These are phyloP conservation scores for Phytophthora pisi DNA, from an alignment of 352 stramenopile genomes.

Conservation along the genomic window DNA sequence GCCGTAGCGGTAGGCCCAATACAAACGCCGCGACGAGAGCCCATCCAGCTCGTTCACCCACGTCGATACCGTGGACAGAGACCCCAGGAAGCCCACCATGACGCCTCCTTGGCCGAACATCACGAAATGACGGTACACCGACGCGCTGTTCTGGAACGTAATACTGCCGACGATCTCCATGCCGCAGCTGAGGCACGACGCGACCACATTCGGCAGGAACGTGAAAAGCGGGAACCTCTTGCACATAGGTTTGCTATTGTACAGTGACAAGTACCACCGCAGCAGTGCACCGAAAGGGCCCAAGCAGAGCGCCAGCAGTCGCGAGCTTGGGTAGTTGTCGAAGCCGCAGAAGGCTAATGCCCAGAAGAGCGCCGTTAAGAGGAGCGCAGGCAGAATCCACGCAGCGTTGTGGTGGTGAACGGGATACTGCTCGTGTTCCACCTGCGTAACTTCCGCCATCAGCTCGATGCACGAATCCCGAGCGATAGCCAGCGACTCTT, in stretches of 20 bases:
- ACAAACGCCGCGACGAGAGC: conserved; percentile 50
- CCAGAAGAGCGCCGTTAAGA: conserved; percentile 49
- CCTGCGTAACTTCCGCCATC: conserved; percentile 49
- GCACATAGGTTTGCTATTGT: conserved; percentile 51
- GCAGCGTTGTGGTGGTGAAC: conserved; percentile 36
- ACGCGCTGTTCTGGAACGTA: conserved; percentile 29
- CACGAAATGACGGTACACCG: conserved; percentile 46
- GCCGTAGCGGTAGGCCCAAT: conserved; percentile 64
- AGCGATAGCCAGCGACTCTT: conserved; percentile 46
- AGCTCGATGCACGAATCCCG: conserved; percentile 52
- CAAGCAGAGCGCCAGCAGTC: conserved; percentile 58
- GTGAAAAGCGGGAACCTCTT: conserved; percentile 71
- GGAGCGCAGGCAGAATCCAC: conserved; percentile 33
- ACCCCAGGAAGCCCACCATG: conserved; percentile 64
- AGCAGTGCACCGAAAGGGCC: conserved; percentile 63
- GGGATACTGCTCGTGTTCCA: conserved; percentile 52
- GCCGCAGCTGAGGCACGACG: conserved; percentile 54
- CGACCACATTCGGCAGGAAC: conserved; percentile 64
- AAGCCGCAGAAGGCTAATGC: conserved; percentile 49
- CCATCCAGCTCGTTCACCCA: conserved; percentile 68
- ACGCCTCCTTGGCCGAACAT: conserved; percentile 52
- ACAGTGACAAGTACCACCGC: conserved; percentile 61
- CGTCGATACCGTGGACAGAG: conserved; percentile 71
- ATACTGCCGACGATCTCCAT: conserved; percentile 51
- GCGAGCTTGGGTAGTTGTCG: conserved; percentile 56